Conservation (phyloP, 1,284 basidiomycete genomes). For the Ustilago lituana region DNA sequence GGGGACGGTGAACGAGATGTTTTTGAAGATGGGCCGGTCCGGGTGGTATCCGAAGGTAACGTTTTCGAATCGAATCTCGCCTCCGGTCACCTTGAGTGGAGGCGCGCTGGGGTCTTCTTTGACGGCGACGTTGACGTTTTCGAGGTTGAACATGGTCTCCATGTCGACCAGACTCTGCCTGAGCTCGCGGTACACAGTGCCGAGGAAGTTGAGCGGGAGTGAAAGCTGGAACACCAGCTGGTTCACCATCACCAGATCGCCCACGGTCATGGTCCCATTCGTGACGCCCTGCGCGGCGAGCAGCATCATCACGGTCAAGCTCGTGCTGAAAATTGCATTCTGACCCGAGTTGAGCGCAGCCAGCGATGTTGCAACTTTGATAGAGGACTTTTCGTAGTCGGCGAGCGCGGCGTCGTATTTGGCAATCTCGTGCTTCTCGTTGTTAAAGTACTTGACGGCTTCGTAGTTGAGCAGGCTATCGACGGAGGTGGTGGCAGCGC, state of each 20-base stretch:
- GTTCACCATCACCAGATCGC: slow-evolving; percentile 98
- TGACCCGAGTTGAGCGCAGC: slow-evolving; percentile 95
- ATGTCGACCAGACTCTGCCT: slow-evolving; percentile 94
- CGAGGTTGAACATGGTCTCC: slow-evolving; percentile 92
- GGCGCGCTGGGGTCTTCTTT: slow-evolving; percentile 78
- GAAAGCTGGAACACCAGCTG: slow-evolving; percentile 98
- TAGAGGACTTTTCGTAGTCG: slow-evolving; percentile 87
- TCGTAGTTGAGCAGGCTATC: slow-evolving; percentile 98
- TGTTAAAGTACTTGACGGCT: slow-evolving; percentile 99
- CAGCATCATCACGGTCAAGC: slow-evolving; percentile 94
- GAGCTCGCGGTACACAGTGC: slow-evolving; percentile 95
- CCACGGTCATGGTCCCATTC: slow-evolving; percentile 95
- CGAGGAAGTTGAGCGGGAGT: slow-evolving; percentile 93
- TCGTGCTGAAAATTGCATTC: slow-evolving; percentile 92
- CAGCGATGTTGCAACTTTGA: slow-evolving; percentile 94
- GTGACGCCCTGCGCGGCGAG: slow-evolving; percentile 92
- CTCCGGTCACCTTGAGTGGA: slow-evolving; percentile 77
- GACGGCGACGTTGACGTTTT: slow-evolving; percentile 81
- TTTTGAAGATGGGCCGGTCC: slow-evolving; percentile 85
- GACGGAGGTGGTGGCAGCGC: slow-evolving; percentile 90
- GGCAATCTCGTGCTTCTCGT: slow-evolving; percentile 87
- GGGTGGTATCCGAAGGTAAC: slow-evolving; percentile 91
- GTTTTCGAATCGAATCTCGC: slow-evolving; percentile 90
- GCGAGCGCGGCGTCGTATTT: slow-evolving; percentile 91
- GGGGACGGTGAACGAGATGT: slow-evolving; percentile 82